These are phyloP conservation scores for Kickxella alabastrina DNA, from an alignment of 192 early-diverging fungal species.

Conservation along the genomic window DNA sequence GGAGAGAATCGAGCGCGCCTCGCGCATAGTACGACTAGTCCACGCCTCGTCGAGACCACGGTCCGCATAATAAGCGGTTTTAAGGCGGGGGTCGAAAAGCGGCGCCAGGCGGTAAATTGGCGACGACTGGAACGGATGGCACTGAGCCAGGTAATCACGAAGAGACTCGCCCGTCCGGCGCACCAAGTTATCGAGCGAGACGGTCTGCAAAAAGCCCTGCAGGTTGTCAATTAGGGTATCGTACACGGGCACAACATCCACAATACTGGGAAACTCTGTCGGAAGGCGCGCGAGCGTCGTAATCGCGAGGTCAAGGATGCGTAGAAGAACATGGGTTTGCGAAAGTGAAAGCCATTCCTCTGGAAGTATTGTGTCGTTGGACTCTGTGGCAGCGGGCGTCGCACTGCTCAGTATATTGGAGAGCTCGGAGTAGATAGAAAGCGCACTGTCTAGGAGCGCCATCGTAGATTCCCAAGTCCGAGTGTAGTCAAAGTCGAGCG, in stretches of 20 bases:
- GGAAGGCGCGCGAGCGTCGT: constrained; percentile 11
- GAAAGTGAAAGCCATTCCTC: constrained; percentile 47
- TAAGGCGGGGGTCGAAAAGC: constrained; percentile 48
- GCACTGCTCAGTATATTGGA: no score
- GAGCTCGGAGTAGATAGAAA: constrained; percentile 23
- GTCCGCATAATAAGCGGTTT: constrained; percentile 38
- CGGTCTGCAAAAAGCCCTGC: constrained; percentile 20
- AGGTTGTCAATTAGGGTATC: constrained; percentile 34
- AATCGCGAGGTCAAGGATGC: constrained; percentile 17
- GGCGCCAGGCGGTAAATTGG: constrained; percentile 46
- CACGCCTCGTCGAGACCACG: constrained; percentile 36
- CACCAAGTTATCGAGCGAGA: constrained; percentile 20
- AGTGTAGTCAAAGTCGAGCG: constrained; percentile 21
- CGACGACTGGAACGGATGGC: constrained; percentile 52
- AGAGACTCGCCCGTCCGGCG: constrained; percentile 26
- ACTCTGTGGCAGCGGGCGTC: not conserved
- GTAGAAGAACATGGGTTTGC: constrained; percentile 34
- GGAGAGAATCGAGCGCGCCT: constrained; percentile 27
- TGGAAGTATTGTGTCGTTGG: constrained; percentile 6
- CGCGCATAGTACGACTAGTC: constrained; percentile 32
- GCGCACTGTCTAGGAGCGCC: constrained; percentile 25
- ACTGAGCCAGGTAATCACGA: constrained; percentile 37
- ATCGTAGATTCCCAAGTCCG: constrained; percentile 33
- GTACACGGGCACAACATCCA: constrained; percentile 44
- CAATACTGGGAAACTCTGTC: constrained; percentile 33